A percentile compares a stretch with the other conserved stretches of the same genome.
These are phyloP conservation scores for Botryotinia convoluta DNA, from an alignment of 2,329 filamentous ascomycete genomes.

Conservation along the genomic window DNA sequence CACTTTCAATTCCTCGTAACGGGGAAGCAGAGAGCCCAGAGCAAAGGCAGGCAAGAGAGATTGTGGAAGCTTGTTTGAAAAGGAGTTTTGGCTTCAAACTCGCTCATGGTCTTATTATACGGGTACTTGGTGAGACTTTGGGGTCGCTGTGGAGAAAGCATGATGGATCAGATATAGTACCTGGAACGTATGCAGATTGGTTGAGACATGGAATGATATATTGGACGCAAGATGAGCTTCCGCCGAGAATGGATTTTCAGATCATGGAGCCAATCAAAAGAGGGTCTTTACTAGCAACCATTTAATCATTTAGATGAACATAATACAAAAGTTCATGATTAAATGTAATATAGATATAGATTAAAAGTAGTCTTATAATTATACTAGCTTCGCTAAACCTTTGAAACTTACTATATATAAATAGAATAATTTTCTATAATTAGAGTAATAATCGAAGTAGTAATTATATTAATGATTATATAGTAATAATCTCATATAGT, in stretches of 20 bases:
- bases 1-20: conserved; percentile 40
- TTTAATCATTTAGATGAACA: too few relatives aligned
- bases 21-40: conserved; percentile 45
- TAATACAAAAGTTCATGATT: neutral
- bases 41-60: conserved; percentile 48
- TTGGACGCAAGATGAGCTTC: conserved; percentile 47
- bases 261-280: conserved; percentile 42
- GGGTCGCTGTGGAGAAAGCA: conserved; percentile 53
- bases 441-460: too few relatives aligned
- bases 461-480: too few relatives aligned
- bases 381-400: rapidly evolving
- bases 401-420: too few relatives aligned
- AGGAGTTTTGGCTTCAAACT: conserved; percentile 55
- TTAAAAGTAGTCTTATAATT: neutral
- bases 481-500: too few relatives aligned
- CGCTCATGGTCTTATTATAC: conserved; percentile 52
- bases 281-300: conserved; percentile 39
- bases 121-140: conserved; percentile 49
- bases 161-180: conserved; percentile 47
- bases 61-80: conserved; percentile 51
- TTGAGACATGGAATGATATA: conserved; percentile 49
- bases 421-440: too few relatives aligned
- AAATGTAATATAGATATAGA: neutral
- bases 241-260: conserved; percentile 39
- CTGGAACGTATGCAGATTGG: conserved; percentile 55